Evolutionary conservation across 371 early-diverging fungal species (phyloP), one percentile per base, ranked within the genome.

Genomic region (Mucor indicus): DNA sequence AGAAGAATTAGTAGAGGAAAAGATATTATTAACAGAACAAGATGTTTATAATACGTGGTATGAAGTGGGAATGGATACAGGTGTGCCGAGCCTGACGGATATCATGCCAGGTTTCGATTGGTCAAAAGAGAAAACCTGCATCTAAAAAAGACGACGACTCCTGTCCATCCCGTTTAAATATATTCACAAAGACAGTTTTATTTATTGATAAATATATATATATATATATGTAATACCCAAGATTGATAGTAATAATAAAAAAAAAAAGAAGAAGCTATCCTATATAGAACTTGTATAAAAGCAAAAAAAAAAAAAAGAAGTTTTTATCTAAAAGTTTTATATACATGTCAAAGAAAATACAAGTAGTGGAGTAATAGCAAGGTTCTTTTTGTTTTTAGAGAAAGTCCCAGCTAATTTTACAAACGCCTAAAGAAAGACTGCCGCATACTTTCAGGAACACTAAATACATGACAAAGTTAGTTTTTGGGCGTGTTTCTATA

Each of bases 11-110:
- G 37, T 20, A 4, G 39, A 27, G 6, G 31, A 29, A 27, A 10
- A 23, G 24, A 1, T 3, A 4, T 25, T 2, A 16, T n/a, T 32
- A 4, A 13, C 2, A 5, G 43, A 44, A 21, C 22, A 47, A 16
- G 56, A 60, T 24, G 35, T 41, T 1, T 12, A 17, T 10, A 35
- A 40, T 47, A 22, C 39, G 3, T 72, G 72, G 72, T 72, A 72
- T 38, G 56, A 72, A 46, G 50, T 60, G 4, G 72, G 72, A 6
- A 67, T 72, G 72, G 72, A 72, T 36, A 51, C 51, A 0, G 65
- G 59, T 43, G 56, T 62, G 4, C 50, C 50, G 8, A 36, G 40
- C n/a, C 11, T 53, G 11, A 40, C 29, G 4, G 53, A 62, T n/a
- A 46, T 62, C 7, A 42, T 67, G 55, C 31, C 56, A 20, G 72